Conservation (phyloP, 2,329 filamentous ascomycete genomes). For the Ambrosiella xylebori region DNA sequence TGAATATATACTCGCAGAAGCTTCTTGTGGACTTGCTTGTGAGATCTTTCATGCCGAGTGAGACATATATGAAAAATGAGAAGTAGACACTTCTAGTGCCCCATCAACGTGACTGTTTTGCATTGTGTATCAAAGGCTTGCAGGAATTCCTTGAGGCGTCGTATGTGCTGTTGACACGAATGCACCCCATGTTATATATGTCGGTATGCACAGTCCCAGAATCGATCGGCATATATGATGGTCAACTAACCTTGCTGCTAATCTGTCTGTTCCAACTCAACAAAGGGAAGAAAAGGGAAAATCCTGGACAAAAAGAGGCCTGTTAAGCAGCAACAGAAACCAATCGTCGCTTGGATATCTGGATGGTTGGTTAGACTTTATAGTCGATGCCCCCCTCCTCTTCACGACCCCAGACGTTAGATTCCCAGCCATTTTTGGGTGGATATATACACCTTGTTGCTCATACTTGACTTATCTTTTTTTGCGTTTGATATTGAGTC, state of each 20-base stretch:
- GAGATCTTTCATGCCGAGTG: too few species aligned
- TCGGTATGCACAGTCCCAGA: background rate
- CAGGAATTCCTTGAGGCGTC: background rate
- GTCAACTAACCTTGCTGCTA: background rate
- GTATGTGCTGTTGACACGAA: background rate
- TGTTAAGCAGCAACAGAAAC: too few species aligned
- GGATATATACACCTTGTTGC: background rate
- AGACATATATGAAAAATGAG: too few species aligned
- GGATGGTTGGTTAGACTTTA: background rate
- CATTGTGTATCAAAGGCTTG: background rate
- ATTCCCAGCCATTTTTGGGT: background rate
- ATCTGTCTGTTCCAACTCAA: background rate
- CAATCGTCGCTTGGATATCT: background rate
- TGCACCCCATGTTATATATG: background rate
- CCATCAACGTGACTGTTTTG: background rate
- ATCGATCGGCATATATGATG: background rate
- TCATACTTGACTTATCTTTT: background rate
- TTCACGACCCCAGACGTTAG: background rate
- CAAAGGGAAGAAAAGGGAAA: background rate
- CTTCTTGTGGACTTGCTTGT: too few species aligned
- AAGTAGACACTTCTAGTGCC: too few species aligned
- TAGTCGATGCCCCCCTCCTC: background rate
- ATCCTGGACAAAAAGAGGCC: background rate
- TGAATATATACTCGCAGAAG: too few species aligned
- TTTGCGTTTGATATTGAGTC: background rate